A percentile compares a stretch with the other conserved stretches of the same genome.
Evolutionary conservation across 345 rosid genomes (phyloP).

Genomic region (Eutrema heterophyllum): DNA sequence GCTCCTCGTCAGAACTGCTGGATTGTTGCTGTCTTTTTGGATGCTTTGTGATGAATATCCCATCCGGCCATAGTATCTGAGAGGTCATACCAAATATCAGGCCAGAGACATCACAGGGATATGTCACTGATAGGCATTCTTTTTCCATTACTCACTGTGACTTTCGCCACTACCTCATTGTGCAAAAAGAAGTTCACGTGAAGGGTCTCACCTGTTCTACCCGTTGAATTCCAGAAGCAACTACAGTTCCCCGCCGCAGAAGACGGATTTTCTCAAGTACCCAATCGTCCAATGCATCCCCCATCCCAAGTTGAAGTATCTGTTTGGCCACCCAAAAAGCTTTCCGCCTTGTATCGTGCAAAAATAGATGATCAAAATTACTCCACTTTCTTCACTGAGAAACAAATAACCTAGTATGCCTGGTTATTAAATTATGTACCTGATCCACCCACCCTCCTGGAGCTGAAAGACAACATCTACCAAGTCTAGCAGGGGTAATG

Average conservation of each 20-base stretch:
- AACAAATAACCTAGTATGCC: not conserved
- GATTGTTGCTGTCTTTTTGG: slow-evolving; percentile 63
- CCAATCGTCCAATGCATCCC: slow-evolving; percentile 99
- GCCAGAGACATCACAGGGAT: not conserved
- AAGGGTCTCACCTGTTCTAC: slow-evolving; percentile 67
- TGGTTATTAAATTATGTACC: slow-evolving; percentile 40
- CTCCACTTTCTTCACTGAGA: not conserved
- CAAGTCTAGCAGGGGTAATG: slow-evolving; percentile 74
- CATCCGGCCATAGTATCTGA: slow-evolving; percentile 99
- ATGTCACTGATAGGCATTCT: slow-evolving; percentile 1
- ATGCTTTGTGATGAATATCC: slow-evolving; percentile 90
- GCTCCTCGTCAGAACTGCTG: slow-evolving; percentile 47
- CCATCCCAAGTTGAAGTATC: slow-evolving; percentile 97
- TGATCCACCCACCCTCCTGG: slow-evolving; percentile 99
- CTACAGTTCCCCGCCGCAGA: slow-evolving; percentile 70
- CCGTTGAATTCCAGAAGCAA: slow-evolving; percentile 87
- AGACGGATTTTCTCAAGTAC: slow-evolving; percentile 86
- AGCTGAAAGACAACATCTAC: slow-evolving; percentile 93
- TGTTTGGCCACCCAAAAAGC: slow-evolving; percentile 99
- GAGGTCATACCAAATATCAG: not conserved
- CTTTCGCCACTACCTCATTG: not conserved
- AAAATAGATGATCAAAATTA: slow-evolving; percentile 2
- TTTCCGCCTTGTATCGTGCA: slow-evolving; percentile 60
- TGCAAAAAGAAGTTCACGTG: not conserved
- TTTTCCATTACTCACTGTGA: not conserved